Base-by-base conservation (phyloP, 306 rosid species). In the Lablab purpureus region DNA sequence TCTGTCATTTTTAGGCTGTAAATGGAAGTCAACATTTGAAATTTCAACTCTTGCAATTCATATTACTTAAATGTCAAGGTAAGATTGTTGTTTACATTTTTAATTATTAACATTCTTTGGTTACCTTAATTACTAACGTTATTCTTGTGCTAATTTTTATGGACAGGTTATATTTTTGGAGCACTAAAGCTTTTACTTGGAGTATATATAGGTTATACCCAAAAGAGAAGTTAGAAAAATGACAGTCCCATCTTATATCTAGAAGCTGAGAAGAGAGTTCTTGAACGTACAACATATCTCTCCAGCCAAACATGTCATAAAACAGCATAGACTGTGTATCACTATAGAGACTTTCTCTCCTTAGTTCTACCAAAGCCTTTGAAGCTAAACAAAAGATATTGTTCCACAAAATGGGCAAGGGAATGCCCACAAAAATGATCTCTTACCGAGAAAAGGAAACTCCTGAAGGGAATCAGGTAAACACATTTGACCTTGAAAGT, bases 361-460 rank as follows among this genome's bases (percentile, higher is more conserved):
- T 72, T 34, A 73, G 52, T 21, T 54, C 65, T 18, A 54, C 54
- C 10, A 73, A 54, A 36, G 40, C 67, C 25, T 50, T 36, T 55
- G 22, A 71, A 37, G 67, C 17, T 37, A 55, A 54, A 12, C 37
- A 37, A 54, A 73, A 36, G 34, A 73, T 36, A 73, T 52, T 73
- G 66, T 32, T 7, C 36, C 51, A 71, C 47, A 30, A 51, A 56
- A 73, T 12, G 54, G 78, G 54, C 17, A 36, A 14, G 52, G 37
- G 22, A 55, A 54, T 73, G 77, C 22, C 67, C 67, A 54, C 51
- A 47, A 28, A 55, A 75, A 46, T n/a, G 17, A 60, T 45, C 58
- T 49, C 32, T 45, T 21, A 18, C 28, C 25, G 18, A 12, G 15
- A 28, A 28, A 28, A 28, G 19, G 45, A 75, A 54, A 73, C 36